Base-by-base conservation (phyloP, 768 basidiomycete genomes). In the Leccinum uliginosum region DNA sequence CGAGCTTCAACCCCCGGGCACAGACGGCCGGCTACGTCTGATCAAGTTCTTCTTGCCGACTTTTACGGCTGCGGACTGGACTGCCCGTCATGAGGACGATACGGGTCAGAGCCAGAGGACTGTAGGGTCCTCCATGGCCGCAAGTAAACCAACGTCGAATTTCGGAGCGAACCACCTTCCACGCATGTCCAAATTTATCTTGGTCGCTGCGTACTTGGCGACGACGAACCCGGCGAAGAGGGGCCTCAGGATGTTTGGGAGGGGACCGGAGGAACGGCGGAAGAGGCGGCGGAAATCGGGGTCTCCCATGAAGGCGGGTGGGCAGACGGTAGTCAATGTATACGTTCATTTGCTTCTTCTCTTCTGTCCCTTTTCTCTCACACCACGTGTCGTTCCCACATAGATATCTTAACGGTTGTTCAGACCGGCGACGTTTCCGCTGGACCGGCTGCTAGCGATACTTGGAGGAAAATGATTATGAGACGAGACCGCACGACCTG, bases 201-300 rank as follows among this genome's bases (percentile, higher is more conserved):
- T 94, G 5, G 70, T 93, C 4, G 87, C 90, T 0, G 82, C 86
- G 1, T 96, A 86, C 65, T 72, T 93, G 40, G 91, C 92, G 6
- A 91, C 91, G 43, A 88, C 86, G 43, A 97, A 96, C 65, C 93
- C 93, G 2, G 71, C 85, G 0, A 87, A 84, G 65, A 85, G 84
- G 8, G 93, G 95, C 70, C 34, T 91, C 59, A 77, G 89, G 35
- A 86, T 96, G 82, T n/a, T n/a, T n/a, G n/a, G n/a, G n/a, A n/a
- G n/a, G n/a, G n/a, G n/a, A n/a, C n/a, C n/a, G 26, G 85, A 87
- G 53, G 89, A 89, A 67, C 82, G 82, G 56, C 81, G 79, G 64
- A 76, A 78, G 59, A 80, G 80, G 69, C 78, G 82, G 59, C 71
- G 75, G 58, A 73, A 68, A 52, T 67, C 72, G 2, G 75, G 77